These are phyloP conservation scores for Podaxis sp. DNA, from an alignment of 768 basidiomycete species.

Conservation along the genomic window DNA sequence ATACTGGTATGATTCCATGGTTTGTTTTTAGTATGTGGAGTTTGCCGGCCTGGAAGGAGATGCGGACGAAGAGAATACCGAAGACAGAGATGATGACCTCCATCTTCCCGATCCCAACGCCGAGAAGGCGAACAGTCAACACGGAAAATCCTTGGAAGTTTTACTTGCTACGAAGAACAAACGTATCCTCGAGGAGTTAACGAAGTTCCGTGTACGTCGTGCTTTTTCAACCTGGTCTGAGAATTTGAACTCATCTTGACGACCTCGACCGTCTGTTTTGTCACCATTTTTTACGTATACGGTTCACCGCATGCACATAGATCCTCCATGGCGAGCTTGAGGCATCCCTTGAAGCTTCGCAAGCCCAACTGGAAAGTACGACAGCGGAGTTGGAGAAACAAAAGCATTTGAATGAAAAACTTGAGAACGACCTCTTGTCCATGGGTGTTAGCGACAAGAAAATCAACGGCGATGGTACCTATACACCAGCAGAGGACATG, in stretches of 20 bases:
- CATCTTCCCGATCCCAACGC: conserved; percentile 88
- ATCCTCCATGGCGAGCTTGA: conserved; percentile 84
- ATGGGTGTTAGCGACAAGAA: conserved; percentile 56
- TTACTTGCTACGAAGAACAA: conserved; percentile 94
- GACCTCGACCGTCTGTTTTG: background rate
- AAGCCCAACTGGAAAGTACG: conserved; percentile 54
- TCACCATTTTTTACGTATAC: background rate
- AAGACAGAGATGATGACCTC: conserved; percentile 45
- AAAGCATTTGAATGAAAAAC: conserved; percentile 75
- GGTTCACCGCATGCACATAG: conserved; percentile 29
- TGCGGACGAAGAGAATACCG: conserved; percentile 47
- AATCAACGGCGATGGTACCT: conserved; percentile 9
- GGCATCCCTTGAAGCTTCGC: conserved; percentile 51
- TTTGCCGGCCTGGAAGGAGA: conserved; percentile 90
- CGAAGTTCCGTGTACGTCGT: conserved; percentile 72
- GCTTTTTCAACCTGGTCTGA: background rate
- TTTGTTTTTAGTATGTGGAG: conserved; percentile 75
- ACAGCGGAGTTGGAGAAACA: conserved; percentile 74
- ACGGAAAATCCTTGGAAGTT: conserved; percentile 82
- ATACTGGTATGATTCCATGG: background rate
- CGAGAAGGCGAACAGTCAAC: conserved; percentile 70
- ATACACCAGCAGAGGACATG: conserved; percentile 43
- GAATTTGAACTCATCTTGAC: background rate
- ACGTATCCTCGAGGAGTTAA: conserved; percentile 86
- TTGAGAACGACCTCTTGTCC: conserved; percentile 87